Evolutionary conservation across 1,284 basidiomycete species (phyloP), one percentile per base, ranked within the genome.

Genomic region (Schizophyllum amplum): DNA sequence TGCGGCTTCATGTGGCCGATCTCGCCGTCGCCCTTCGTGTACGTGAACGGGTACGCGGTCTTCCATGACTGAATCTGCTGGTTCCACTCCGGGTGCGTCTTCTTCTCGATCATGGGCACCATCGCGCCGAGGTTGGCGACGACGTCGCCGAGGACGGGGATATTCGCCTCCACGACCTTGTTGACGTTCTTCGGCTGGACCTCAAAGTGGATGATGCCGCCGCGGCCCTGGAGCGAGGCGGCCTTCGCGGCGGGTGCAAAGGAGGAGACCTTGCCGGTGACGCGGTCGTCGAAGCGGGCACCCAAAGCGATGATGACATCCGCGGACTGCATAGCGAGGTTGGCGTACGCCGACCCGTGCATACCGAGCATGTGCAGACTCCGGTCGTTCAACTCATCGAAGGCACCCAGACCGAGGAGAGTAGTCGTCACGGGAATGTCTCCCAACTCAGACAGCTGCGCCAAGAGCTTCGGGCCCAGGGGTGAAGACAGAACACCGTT

Each of bases 101-200:
- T 73, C 23, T 71, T 67, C 58, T 82, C 70, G 66, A 98, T 86
- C 72, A 91, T 73, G 4, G 93, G 92, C 22, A 98, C 85, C 61
- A 98, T 81, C 47, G 86, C 78, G 22, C 80, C 83, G 61, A 99
- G 74, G 70, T 93, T 96, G 53, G 86, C 74, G 24, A 91, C 82
- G 56, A 98, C 95, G 69, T 99, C 96, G 55, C 96, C 96, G 54
- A 98, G 83, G 64, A 99, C 81, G 55, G 97, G 92, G 60, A 98
- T 91, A 53, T 90, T 87, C 24, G 97, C 94, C 64, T 99, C 87
- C 55, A 99, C 86, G 60, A 99, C 94, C 76, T 99, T 99, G 84
- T 99, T 99, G 75, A 99, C 84, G 77, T 99, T 99, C 81, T 99
- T 98, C 53, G 96, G 93, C 77, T 89, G 88, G 65, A 99, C 94